These are phyloP conservation scores for Brachypodium distachyon DNA, from an alignment of 202 grass and related monocot genomes.

Conservation along the genomic window DNA sequence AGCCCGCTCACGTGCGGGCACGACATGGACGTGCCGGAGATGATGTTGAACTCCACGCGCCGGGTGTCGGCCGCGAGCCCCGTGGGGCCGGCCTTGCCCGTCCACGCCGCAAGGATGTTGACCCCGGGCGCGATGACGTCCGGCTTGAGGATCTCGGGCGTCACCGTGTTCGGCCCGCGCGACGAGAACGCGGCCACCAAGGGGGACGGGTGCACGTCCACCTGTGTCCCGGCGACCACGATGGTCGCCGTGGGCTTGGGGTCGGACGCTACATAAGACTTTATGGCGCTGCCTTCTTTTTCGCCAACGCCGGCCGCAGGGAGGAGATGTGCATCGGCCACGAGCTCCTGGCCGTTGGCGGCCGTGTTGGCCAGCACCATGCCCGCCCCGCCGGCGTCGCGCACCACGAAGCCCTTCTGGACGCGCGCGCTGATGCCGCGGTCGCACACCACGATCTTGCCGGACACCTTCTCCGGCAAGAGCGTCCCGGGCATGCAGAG, in stretches of 20 bases:
- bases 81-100: slow-evolving; percentile 53
- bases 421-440: slow-evolving; percentile 63
- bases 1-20: slow-evolving; percentile 88
- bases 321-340: slow-evolving; percentile 74
- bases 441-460: slow-evolving; percentile 81
- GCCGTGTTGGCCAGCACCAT: slow-evolving; percentile 84
- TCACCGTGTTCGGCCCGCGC: slow-evolving; percentile 69
- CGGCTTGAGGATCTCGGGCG: slow-evolving; percentile 74
- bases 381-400: slow-evolving; percentile 52
- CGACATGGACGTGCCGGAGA: slow-evolving; percentile 93
- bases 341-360: slow-evolving; percentile 79
- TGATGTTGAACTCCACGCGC: slow-evolving; percentile 63
- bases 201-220: slow-evolving; percentile 50
- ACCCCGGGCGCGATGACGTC: slow-evolving; percentile 78
- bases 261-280: slow-evolving; percentile 34
- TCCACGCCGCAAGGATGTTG: slow-evolving; percentile 91
- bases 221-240: slow-evolving; percentile 62
- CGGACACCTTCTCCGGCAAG: slow-evolving; percentile 53
- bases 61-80: slow-evolving; percentile 48
- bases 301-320: slow-evolving; percentile 61
- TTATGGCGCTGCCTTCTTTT: slow-evolving; percentile 45
- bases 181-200: slow-evolving; percentile 81
- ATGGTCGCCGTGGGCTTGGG: slow-evolving; percentile 52
- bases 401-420: slow-evolving; percentile 77
- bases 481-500: slow-evolving; percentile 79